Evolutionary conservation across 2,329 filamentous ascomycete species (phyloP).

Genomic region (Rasamsonia emersonii): DNA sequence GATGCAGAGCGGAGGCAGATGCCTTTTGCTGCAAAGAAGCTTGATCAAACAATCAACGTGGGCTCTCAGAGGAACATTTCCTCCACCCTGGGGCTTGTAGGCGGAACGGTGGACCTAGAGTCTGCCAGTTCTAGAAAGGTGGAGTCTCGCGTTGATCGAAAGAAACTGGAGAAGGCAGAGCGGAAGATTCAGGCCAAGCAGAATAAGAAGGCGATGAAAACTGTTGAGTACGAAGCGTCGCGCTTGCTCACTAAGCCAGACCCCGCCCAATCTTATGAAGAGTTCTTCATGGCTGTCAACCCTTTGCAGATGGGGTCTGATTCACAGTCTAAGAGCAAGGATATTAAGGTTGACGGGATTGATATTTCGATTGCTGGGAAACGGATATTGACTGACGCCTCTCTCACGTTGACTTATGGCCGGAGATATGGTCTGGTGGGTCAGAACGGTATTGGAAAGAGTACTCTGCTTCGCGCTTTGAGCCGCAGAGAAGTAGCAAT

Average conservation of each 20-base stretch:
- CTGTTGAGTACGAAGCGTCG: conserved; percentile 94
- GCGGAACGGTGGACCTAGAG: conserved; percentile 80
- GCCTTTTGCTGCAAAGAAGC: conserved; percentile 68
- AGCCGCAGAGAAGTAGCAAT: conserved; percentile 90
- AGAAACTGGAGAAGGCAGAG: conserved; percentile 98
- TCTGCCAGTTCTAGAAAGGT: conserved; percentile 89
- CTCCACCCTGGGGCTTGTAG: conserved; percentile 81
- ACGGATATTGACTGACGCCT: conserved; percentile 85
- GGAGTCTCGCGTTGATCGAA: conserved; percentile 93
- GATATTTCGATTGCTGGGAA: conserved; percentile 86
- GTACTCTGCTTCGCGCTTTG: conserved; percentile 84
- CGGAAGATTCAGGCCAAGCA: conserved; percentile 96
- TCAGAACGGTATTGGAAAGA: conserved; percentile 98
- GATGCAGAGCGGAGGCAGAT: conserved; percentile 60
- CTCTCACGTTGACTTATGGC: conserved; percentile 80
- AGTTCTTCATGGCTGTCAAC: conserved; percentile 99
- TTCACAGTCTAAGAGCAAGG: conserved; percentile 80
- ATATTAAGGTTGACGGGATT: conserved; percentile 94
- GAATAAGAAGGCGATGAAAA: conserved; percentile 97
- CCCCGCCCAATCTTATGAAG: conserved; percentile 85
- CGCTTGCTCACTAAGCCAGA: conserved; percentile 75
- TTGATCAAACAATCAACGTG: conserved; percentile 93
- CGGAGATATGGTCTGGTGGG: conserved; percentile 94
- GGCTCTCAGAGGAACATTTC: conserved; percentile 92
- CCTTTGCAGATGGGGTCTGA: conserved; percentile 75